Evolutionary conservation across 352 stramenopile species (phyloP), one percentile per base, ranked within the genome.

Genomic region (Thraustochytrium sp.): DNA sequence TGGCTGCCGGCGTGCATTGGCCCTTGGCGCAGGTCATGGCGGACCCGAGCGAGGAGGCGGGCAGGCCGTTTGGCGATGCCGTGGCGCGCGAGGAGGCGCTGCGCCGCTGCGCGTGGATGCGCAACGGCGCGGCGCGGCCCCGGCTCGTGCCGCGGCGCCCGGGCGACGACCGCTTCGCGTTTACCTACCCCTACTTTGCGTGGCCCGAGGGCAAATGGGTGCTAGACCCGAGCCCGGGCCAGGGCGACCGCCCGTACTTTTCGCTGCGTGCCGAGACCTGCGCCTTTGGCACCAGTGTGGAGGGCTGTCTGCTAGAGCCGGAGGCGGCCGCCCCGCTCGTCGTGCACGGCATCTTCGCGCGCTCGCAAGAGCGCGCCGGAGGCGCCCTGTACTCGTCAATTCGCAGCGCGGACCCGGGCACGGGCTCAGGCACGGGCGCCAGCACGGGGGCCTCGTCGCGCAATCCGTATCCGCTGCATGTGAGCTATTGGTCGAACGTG

Each of bases 141-240:
- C 29, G 13, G 42, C 44, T 48, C 40, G n/a, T 78, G 4, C 29
- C 40, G 18, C 29, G 34, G 42, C 42, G 29, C 42, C 44, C 42
- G 5, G 44, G 8, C 42, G 9, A 44, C 44, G n/a, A 56, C 48
- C 37, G 46, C 36, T 76, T 82, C 26, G 51, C 34, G 29, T 76
- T 82, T 73, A 23, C 37, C 5, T 82, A 82, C 40, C 74, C 74
- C 4, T 82, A 82, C 74, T 82, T 82, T 82, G n/a, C 74, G 16
- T 82, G 74, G 74, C 74, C 74, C 13, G 74, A 82, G 40, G 74
- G 74, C 31, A 13, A 18, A 3, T 82, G 74, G 74, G 55, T 34
- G 4, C 74, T 82, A 26, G 74, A 62, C 3, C 74, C 74, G 5
- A 55, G 49, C 26, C 53, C 56, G 48, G 74, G 74, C 26, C 53